Evolutionary conservation across 2,329 filamentous ascomycete species (phyloP).

Genomic region (Pestalotiopsis sp.): DNA sequence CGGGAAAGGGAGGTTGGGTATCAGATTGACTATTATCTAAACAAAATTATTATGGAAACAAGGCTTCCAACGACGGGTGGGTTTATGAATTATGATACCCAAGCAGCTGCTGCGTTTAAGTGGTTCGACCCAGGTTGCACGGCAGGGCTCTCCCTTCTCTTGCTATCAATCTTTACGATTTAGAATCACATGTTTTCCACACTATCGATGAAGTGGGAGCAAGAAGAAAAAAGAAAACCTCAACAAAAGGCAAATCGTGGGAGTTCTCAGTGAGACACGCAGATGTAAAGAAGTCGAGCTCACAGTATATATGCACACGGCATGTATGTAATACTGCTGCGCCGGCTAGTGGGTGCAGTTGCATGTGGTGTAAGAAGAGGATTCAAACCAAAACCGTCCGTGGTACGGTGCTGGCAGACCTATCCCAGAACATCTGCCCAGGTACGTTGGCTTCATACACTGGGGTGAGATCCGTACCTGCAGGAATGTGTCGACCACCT

Average conservation of each 20-base stretch:
- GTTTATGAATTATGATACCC: not conserved
- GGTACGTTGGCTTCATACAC: not conserved
- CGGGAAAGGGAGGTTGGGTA: not conserved
- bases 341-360: too few relatives aligned
- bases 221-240: not conserved
- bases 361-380: too few relatives aligned
- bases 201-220: not conserved
- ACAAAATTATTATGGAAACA: not conserved
- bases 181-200: not conserved
- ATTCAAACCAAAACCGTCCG: too few relatives aligned
- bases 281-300: not conserved
- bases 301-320: not conserved
- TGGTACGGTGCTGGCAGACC: not conserved
- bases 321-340: too few relatives aligned
- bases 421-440: not conserved
- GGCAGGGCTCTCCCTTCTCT: not conserved
- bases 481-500: not conserved
- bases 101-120: not conserved
- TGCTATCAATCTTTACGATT: not conserved
- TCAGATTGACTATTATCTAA: not conserved
- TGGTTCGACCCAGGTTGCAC: not conserved
- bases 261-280: not conserved
- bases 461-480: slow-evolving; percentile 1
- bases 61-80: not conserved
- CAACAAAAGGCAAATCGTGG: not conserved